These are phyloP conservation scores for Acacia confusa DNA, from an alignment of 306 rosid genomes.

Conservation along the genomic window DNA sequence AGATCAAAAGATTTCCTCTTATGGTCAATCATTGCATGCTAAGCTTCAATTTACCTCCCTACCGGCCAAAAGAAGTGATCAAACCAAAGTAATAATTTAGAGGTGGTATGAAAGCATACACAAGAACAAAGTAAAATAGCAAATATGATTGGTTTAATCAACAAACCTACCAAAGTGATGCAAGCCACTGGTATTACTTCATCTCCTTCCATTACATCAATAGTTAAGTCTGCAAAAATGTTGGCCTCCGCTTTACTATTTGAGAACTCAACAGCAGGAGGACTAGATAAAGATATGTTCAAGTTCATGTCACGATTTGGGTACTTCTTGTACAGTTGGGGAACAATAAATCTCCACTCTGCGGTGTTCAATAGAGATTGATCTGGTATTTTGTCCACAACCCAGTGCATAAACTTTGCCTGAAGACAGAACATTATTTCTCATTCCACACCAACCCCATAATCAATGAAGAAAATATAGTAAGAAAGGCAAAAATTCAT, in stretches of 20 bases:
- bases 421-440: conserved; percentile 38
- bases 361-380: conserved; percentile 83
- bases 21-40: not conserved
- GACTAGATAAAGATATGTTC: conserved; percentile 74
- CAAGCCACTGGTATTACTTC: conserved; percentile 78
- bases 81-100: conserved; percentile 4
- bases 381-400: conserved; percentile 80
- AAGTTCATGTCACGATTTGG: conserved; percentile 82
- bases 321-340: conserved; percentile 87
- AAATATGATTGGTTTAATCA: conserved; percentile 14
- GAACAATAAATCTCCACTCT: conserved; percentile 91
- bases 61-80: not conserved
- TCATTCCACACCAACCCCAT: conserved; percentile 15
- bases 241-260: conserved; percentile 50
- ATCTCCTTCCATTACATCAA: conserved; percentile 62
- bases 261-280: conserved; percentile 67
- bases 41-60: conserved; percentile 8
- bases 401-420: conserved; percentile 95
- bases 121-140: conserved; percentile 8
- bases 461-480: conserved; percentile 13
- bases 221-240: conserved; percentile 56
- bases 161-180: conserved; percentile 73
- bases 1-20: not conserved
- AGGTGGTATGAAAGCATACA: not conserved
- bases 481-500: not conserved